Base-by-base conservation (phyloP, 495 filamentous ascomycete genomes). In the Aspergillus wentii region DNA sequence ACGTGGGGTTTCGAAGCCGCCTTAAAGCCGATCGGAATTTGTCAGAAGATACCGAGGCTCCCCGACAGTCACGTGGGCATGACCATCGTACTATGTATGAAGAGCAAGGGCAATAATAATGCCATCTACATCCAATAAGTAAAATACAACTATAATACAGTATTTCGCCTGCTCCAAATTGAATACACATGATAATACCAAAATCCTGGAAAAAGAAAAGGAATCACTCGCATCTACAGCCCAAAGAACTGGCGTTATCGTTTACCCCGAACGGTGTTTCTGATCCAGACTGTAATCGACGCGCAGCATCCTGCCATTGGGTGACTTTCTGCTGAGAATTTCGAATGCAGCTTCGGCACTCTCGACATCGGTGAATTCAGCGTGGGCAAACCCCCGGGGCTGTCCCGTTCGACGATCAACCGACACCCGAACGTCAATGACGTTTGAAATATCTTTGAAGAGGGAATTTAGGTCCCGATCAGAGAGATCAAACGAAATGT, bases 341-440 rank as follows among this genome's bases (percentile, higher is more conserved):
- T 79, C 72, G 46, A 57, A 64, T 0, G 75, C 90, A 17, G 52
- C 58, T 29, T 57, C 41, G 8, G 91, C 88, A 27, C 72, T 75
- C 37, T 74, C 61, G 8, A 82, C 46, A 51, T 85, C 76, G 14
- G 70, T 40, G 56, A 98, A 98, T 51, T 96, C 91, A 15, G 80
- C 86, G 56, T 97, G 92, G 8, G 82, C 84, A 52, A 95, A 98
- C 31, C 92, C 92, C 47, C 86, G 76, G 13, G 85, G 86, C 59
- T 86, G 81, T 10, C 92, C 91, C 4, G 89, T 91, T 17, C 82
- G 76, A 36, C 88, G 77, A 61, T 98, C 92, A 44, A 96, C 85
- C 25, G 92, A 85, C 21, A 98, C 81, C 30, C 92, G 79, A 21
- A 98, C 80, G 48, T 96, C 90, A 38, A 74, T 60, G 16, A 92